Evolutionary conservation across 202 grass and related monocot species (phyloP).

Genomic region (Setaria viridis): DNA sequence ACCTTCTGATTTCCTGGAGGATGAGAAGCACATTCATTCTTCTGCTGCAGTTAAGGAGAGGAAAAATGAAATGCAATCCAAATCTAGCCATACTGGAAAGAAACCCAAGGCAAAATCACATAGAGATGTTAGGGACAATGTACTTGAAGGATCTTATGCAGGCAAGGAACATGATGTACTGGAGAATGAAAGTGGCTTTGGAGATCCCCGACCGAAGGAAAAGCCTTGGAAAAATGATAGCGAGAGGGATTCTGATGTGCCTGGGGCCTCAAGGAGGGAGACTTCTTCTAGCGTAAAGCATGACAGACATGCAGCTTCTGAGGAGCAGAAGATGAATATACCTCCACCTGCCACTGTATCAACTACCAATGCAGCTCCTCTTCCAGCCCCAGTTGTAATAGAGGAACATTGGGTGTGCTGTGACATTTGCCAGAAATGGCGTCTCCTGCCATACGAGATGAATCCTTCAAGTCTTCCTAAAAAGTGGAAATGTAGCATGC

Average conservation of each 20-base stretch:
- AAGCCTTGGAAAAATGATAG: constrained; percentile 55
- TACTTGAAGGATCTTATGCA: constrained; percentile 48
- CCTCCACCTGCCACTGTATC: constrained; percentile 56
- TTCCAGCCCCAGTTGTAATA: constrained; percentile 70
- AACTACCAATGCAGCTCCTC: constrained; percentile 54
- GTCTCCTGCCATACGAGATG: constrained; percentile 87
- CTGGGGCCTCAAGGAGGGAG: constrained; percentile 55
- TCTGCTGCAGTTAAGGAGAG: constrained; percentile 60
- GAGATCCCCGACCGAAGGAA: constrained; percentile 56
- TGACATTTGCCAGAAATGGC: constrained; percentile 94
- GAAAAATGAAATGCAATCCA: constrained; percentile 60
- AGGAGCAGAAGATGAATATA: constrained; percentile 59
- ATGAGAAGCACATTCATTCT: constrained; percentile 48
- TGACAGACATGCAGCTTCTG: constrained; percentile 52
- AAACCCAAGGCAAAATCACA: constrained; percentile 63
- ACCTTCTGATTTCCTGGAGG: constrained; percentile 60
- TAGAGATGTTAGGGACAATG: constrained; percentile 59
- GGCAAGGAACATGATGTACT: constrained; percentile 44
- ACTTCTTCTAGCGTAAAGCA: constrained; percentile 53
- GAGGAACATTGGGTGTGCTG: constrained; percentile 95
- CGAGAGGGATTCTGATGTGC: constrained; percentile 60
- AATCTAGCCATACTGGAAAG: constrained; percentile 60
- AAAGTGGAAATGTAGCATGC: constrained; percentile 94
- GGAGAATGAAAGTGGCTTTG: constrained; percentile 56
- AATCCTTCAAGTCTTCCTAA: constrained; percentile 69